These are phyloP conservation scores for Lunularia cruciata DNA, from an alignment of 225 moss, liverwort and hornwort genomes.

Conservation along the genomic window DNA sequence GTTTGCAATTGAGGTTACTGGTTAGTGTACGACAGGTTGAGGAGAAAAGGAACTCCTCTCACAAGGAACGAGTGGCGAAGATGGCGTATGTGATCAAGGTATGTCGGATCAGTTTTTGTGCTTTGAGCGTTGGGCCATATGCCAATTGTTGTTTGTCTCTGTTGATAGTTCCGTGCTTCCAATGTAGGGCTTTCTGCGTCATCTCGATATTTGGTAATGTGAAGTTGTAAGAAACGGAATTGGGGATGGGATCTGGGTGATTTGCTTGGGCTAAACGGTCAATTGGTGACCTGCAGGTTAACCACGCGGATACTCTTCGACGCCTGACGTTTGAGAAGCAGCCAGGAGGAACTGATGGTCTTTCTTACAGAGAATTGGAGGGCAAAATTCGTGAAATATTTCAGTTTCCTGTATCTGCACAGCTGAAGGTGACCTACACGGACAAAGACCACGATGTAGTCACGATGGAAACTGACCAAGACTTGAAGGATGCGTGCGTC, in stretches of 20 bases:
- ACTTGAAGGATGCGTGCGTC: conserved; percentile 67
- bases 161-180: no score
- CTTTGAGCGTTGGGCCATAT: no score
- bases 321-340: conserved; percentile 49
- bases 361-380: conserved; percentile 61
- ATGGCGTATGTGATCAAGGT: conserved; percentile 26
- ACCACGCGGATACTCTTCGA: conserved; percentile 64
- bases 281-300: conserved; percentile 42
- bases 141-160: no score
- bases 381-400: conserved; percentile 59
- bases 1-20: background rate
- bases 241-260: no score
- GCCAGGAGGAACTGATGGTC: conserved; percentile 23
- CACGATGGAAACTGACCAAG: conserved; percentile 64
- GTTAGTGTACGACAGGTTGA: background rate
- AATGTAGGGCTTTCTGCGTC: no score
- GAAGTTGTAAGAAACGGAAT: no score
- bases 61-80: background rate
- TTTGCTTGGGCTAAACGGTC: no score
- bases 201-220: no score
- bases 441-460: conserved; percentile 75
- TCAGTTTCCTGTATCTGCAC: conserved; percentile 50
- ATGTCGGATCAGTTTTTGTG: no score
- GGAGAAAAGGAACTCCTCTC: background rate
- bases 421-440: conserved; percentile 59